phyloP scores from a whole-genome alignment of 305 asterid species.

The Solanum hybrid region DNA sequence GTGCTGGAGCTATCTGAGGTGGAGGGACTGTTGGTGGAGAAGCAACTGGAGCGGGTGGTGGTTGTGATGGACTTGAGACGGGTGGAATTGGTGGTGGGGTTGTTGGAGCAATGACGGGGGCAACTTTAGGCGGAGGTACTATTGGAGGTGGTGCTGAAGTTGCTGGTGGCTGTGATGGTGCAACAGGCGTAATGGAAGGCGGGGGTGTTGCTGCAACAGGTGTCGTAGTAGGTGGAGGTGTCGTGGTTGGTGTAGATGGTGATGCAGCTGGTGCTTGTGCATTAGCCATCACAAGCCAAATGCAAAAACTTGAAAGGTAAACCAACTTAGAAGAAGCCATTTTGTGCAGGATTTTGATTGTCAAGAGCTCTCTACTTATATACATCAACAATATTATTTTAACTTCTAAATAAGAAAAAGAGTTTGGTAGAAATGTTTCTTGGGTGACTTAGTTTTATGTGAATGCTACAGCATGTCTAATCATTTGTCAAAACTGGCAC shows the following conservation, averaged over 20 bases:
- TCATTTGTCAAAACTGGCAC: constrained; percentile 14
- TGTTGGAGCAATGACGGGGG: constrained; percentile 20
- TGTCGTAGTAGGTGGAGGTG: constrained; percentile 29
- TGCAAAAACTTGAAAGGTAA: constrained; percentile 34
- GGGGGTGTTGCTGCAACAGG: not conserved
- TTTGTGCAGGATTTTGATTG: constrained; percentile 24
- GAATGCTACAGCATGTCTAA: constrained; percentile 26
- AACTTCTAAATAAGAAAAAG: not conserved
- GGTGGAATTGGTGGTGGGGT: constrained; percentile 31
- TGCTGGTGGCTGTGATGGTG: constrained; percentile 26
- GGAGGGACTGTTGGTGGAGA: constrained; percentile 20
- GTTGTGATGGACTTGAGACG: constrained; percentile 25
- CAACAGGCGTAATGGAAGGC: constrained; percentile 15
- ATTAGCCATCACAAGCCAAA: constrained; percentile 39
- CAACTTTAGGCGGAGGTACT: constrained; percentile 16
- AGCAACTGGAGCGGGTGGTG: constrained; percentile 14
- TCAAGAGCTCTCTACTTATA: constrained; percentile 26
- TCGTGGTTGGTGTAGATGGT: constrained; percentile 34
- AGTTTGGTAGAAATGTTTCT: constrained; percentile 40
- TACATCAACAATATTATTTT: constrained; percentile 5
- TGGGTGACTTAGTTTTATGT: constrained; percentile 27
- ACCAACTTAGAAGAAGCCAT: constrained; percentile 49
- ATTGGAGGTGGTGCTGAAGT: constrained; percentile 23
- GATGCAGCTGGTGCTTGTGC: constrained; percentile 84
- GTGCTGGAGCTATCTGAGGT: constrained; percentile 9